Conservation (phyloP, 23 red algal species). For the Agarophyton chilense region DNA sequence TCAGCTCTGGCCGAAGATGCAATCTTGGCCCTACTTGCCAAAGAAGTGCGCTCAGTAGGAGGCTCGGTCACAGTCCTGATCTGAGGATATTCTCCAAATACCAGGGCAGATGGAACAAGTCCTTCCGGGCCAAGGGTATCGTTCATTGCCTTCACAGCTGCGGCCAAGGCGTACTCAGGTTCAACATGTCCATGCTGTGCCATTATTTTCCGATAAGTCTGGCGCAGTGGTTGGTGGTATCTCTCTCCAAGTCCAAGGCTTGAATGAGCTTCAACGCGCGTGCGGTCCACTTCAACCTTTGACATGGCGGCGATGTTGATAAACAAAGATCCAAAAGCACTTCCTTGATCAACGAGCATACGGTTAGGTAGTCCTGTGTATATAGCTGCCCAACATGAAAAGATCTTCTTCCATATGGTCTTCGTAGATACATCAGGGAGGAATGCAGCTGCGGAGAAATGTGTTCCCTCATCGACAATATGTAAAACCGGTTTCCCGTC, state of each 20-base stretch:
- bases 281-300: conserved; percentile 1
- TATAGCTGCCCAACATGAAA: background rate
- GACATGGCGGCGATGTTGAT: background rate
- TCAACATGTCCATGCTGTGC: background rate
- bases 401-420: conserved; percentile 18
- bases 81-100: conserved; percentile 25
- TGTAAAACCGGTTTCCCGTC: conserved; percentile 23
- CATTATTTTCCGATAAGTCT: conserved; percentile 20
- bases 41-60: background rate
- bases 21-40: background rate
- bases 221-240: conserved; percentile 13
- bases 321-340: background rate
- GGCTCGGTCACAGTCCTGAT: background rate
- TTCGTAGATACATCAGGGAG: conserved; percentile 20
- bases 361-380: conserved; percentile 22
- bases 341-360: conserved; percentile 24
- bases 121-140: conserved; percentile 26
- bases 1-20: background rate
- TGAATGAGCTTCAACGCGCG: conserved; percentile 2
- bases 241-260: conserved; percentile 25
- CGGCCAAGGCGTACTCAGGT: background rate
- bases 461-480: conserved; percentile 24
- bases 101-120: conserved; percentile 7
- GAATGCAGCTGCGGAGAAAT: conserved; percentile 20
- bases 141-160: conserved; percentile 28